Evolutionary conservation across 2,329 filamentous ascomycete species (phyloP).

Genomic region (Penicillium sp.): DNA sequence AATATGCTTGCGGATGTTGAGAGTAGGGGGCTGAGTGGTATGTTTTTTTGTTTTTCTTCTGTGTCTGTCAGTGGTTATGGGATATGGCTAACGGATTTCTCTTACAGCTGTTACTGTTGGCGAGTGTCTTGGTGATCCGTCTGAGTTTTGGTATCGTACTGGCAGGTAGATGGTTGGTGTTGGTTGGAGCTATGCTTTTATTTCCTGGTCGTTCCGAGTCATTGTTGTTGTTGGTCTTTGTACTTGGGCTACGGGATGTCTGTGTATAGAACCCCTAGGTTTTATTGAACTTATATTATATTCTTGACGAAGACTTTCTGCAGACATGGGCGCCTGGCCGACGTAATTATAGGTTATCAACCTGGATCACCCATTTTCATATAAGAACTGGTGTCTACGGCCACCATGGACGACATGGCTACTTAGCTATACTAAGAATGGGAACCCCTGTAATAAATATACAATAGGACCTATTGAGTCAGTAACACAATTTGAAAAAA

Average conservation of each 20-base stretch:
- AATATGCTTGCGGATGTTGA: slow-evolving; percentile 40
- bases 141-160: slow-evolving; percentile 54
- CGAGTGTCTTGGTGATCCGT: slow-evolving; percentile 57
- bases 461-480: too few species aligned
- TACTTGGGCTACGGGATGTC: background rate
- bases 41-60: slow-evolving; percentile 10
- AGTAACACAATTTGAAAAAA: too few species aligned
- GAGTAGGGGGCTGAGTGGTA: slow-evolving; percentile 43
- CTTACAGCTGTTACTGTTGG: slow-evolving; percentile 54
- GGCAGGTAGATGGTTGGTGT: background rate
- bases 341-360: background rate
- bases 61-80: background rate
- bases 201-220: background rate
- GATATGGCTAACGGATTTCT: background rate
- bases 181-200: background rate
- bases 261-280: background rate
- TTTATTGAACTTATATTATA: background rate
- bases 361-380: background rate
- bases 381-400: too few species aligned
- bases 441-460: too few species aligned
- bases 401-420: too few species aligned
- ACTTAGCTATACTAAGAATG: too few species aligned
- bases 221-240: background rate
- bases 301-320: background rate
- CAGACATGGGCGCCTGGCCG: background rate